Evolutionary conservation across 352 stramenopile species (phyloP), one percentile per base, ranked within the genome.

Genomic region (Globisporangium lucens): DNA sequence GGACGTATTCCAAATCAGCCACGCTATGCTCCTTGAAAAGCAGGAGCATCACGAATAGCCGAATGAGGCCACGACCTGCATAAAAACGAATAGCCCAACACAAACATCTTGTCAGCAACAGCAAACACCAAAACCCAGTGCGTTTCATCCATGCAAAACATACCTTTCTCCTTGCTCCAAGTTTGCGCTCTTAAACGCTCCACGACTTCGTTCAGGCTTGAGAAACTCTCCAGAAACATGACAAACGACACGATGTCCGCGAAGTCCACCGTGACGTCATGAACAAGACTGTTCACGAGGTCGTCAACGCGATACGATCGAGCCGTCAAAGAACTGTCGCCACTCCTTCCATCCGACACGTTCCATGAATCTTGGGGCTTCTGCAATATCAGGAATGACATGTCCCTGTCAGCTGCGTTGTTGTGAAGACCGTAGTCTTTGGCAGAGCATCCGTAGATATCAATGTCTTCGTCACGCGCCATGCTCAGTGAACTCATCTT

Each of bases 201-300:
- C 29, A 89, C 58, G 46, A 94, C 72, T 68, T 87, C 75, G 29
- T 87, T 83, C 27, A 92, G 41, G 57, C 71, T 89, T 55, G 83
- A 81, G 61, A 92, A 92, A 22, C 68, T 84, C 35, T 91, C 83
- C 22, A 92, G 43, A 58, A 91, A 92, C 53, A 94, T 62, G 27
- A 89, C 75, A 53, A 94, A 94, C 2, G 83, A 71, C 47, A 91
- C 68, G 1, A 90, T 61, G 38, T 94, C 85, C 5, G 82, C 77
- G 13, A 91, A 79, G 55, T 89, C 71, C 38, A 87, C 70, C 63
- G 80, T 71, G 52, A 71, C 63, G 24, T 75, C 71, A 43, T 70
- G 56, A 29, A 80, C 61, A 6, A 90, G 58, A 13, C 61, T 66
- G 36, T 65, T 66, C 63, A 78, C 75, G 63, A 89, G 67, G 29